phyloP scores from a whole-genome alignment of 176 grass and related monocot genomes.

The Tuctoria greenei region DNA sequence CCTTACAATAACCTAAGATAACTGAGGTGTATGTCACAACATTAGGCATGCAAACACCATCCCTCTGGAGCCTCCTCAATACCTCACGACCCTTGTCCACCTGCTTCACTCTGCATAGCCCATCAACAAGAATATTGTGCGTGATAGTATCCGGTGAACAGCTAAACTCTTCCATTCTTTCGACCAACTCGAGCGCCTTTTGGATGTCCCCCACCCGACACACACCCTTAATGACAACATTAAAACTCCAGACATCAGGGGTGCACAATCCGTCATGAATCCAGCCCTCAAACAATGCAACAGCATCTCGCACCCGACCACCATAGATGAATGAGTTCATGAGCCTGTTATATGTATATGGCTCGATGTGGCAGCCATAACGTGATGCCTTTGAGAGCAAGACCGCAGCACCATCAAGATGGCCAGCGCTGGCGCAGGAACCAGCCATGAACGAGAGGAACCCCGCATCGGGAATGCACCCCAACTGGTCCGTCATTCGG shows the following conservation, averaged over 20 bases:
- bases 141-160: conserved; percentile 72
- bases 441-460: conserved; percentile 61
- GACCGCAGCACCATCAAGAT: conserved; percentile 41
- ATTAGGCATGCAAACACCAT: conserved; percentile 65
- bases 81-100: conserved; percentile 55
- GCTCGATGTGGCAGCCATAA: conserved; percentile 46
- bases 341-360: conserved; percentile 69
- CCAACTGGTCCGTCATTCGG: conserved; percentile 55
- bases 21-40: conserved; percentile 87
- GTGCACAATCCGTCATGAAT: conserved; percentile 43
- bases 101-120: conserved; percentile 59
- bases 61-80: conserved; percentile 60
- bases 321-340: conserved; percentile 46
- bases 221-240: conserved; percentile 69
- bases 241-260: conserved; percentile 76
- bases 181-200: conserved; percentile 57
- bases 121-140: conserved; percentile 83
- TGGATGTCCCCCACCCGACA: conserved; percentile 62
- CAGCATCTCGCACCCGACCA: conserved; percentile 44
- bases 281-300: conserved; percentile 54
- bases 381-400: conserved; percentile 43
- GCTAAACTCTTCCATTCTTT: conserved; percentile 65
- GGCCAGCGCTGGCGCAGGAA: conserved; percentile 44
- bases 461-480: conserved; percentile 39
- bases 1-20: conserved; percentile 73